Evolutionary conservation across 2,329 filamentous ascomycete genomes (phyloP), one percentile per base, ranked within the genome.

Genomic region (Fusarium penzigii): DNA sequence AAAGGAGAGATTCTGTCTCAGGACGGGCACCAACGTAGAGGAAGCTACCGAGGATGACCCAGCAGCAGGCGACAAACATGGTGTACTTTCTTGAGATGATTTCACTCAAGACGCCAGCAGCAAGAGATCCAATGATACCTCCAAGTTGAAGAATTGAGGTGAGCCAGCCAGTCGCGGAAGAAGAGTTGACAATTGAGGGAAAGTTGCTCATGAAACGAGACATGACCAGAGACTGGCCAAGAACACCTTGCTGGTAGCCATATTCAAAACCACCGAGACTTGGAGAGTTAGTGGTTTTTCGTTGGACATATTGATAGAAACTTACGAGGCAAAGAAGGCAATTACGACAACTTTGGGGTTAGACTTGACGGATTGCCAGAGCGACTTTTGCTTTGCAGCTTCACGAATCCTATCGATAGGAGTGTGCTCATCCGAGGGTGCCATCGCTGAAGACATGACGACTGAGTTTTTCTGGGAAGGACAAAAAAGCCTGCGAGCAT

Each of bases 181-280:
- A 73, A 0, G 76, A 78, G 8, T 70, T 52, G 38, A 78, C 72
- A 9, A 81, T 72, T 1, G 71, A 68, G 1, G 78, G 78, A 59
- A 82, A 81, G 55, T 78, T 76, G 36, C 72, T 64, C 10, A 67
- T 73, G 65, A 82, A 82, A 10, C 75, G 71, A 9, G 69, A 69
- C 78, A 82, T 83, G 58, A 80, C 78, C 3, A 82, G 69, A 12
- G 78, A 78, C 57, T 81, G 77, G 32, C 78, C 78, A 3, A 83
- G 67, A 2, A 83, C 78, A 45, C 79, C 80, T 59, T 82, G 80
- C 51, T 82, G 78, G 17, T 59, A 59, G n/a, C 57, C 57, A 59
- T 59, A 59, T 25, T 25, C 20, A 25, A 25, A 25, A 25, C 20
- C 20, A 25, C 20, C 20, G 5, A 25, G 20, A 25, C 20, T 25